phyloP scores from a whole-genome alignment of 78 protist species.

The Dictyostelium firmibasis region DNA sequence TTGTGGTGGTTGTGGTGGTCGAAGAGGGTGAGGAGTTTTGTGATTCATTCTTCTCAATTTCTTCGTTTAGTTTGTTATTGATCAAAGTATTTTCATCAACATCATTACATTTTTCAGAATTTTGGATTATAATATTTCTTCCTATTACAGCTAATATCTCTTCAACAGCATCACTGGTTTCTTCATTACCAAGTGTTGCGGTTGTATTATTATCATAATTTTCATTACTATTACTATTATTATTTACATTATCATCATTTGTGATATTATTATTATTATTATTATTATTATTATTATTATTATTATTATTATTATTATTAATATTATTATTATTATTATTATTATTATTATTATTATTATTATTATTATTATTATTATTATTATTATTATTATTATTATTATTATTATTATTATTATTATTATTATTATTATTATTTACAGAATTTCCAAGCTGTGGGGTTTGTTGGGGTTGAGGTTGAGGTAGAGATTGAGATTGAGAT shows the following conservation, averaged over 20 bases:
- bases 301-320: neutral
- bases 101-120: neutral
- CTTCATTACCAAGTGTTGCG: neutral
- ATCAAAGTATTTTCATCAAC: neutral
- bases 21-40: neutral
- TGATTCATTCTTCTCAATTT: neutral
- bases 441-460: neutral
- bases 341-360: neutral
- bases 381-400: no score
- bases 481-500: neutral
- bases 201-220: neutral
- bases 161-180: neutral
- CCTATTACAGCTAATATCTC: neutral
- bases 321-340: neutral
- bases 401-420: no score
- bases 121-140: neutral
- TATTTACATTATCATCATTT: neutral
- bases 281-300: neutral
- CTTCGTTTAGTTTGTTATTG: neutral
- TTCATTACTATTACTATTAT: neutral
- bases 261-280: neutral
- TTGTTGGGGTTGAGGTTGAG: neutral
- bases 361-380: no score
- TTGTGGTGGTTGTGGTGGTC: neutral
- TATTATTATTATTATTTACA: slow-evolving; percentile 1